Percentiles rank a stretch among this genome's conserved stretches.
These are phyloP conservation scores for Prinsepia uniflora DNA, from an alignment of 306 rosid species.

Conservation along the genomic window DNA sequence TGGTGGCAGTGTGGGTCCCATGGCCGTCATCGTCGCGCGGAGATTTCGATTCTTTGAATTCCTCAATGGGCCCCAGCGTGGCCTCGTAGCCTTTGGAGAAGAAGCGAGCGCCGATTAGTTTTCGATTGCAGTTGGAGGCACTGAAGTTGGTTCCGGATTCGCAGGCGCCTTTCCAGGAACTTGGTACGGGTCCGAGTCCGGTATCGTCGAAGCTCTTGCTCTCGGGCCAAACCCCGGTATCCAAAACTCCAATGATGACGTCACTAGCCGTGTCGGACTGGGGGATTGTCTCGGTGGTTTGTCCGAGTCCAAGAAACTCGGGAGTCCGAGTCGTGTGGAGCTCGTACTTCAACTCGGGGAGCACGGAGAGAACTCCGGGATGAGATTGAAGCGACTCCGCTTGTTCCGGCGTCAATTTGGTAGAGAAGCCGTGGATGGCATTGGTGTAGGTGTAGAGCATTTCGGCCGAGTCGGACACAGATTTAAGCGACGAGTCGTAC, in stretches of 20 bases:
- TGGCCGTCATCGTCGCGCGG: conserved; percentile 80
- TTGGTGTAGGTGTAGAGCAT: conserved; percentile 61
- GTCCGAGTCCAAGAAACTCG: conserved; percentile 62
- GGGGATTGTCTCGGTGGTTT: conserved; percentile 18
- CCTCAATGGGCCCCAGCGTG: conserved; percentile 35
- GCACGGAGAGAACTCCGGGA: conserved; percentile 53
- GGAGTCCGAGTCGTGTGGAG: conserved; percentile 84
- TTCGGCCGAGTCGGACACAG: conserved; percentile 52
- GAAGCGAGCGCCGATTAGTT: conserved; percentile 70
- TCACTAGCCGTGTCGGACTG: conserved; percentile 32
- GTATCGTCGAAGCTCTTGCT: conserved; percentile 78
- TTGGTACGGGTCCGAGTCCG: conserved; percentile 60
- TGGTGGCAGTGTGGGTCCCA: conserved; percentile 78
- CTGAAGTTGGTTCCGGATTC: conserved; percentile 57
- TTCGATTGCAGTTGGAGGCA: conserved; percentile 54
- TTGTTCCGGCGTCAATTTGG: conserved; percentile 50
- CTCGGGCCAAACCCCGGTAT: conserved; percentile 84
- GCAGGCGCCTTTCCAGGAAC: conserved; percentile 67
- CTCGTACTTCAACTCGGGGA: conserved; percentile 48
- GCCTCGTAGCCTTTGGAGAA: conserved; percentile 50
- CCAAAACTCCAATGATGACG: conserved; percentile 55
- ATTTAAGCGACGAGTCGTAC: conserved; percentile 60
- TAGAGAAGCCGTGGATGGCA: conserved; percentile 69
- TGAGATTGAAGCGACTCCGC: conserved; percentile 36
- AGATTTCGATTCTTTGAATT: conserved; percentile 40